These are phyloP conservation scores for Malassezia nana DNA, from an alignment of 1,284 basidiomycete genomes.

Conservation along the genomic window DNA sequence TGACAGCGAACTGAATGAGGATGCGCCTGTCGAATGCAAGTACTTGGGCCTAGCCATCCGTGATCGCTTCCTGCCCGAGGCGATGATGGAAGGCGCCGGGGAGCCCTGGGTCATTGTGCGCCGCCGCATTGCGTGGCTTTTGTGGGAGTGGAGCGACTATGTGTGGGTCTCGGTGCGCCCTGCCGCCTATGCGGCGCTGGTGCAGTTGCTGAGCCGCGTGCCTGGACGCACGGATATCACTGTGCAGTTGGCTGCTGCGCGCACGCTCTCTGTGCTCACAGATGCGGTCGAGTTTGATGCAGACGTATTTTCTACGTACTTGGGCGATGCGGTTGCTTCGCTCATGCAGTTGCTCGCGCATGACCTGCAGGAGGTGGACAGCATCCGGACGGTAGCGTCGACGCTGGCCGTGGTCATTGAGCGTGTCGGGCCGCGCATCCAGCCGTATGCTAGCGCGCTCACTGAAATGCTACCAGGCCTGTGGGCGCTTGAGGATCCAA, in stretches of 20 bases:
- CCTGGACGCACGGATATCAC: conserved; percentile 35
- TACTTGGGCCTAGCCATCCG: conserved; percentile 29
- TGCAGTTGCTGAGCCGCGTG: conserved; percentile 27
- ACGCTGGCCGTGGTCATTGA: conserved; percentile 41
- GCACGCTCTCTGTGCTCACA: conserved; percentile 32
- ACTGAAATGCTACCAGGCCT: conserved; percentile 35
- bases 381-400: conserved; percentile 38
- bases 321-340: conserved; percentile 29
- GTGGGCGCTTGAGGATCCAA: conserved; percentile 38
- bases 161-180: conserved; percentile 22
- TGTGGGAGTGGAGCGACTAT: conserved; percentile 44
- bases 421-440: conserved; percentile 35
- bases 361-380: conserved; percentile 37
- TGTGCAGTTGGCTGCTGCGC: conserved; percentile 38
- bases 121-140: conserved; percentile 32
- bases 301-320: conserved; percentile 33
- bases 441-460: conserved; percentile 30
- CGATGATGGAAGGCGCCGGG: conserved; percentile 13
- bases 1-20: conserved; percentile 21
- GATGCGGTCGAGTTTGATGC: conserved; percentile 44
- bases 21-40: conserved; percentile 15
- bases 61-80: conserved; percentile 33
- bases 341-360: conserved; percentile 30
- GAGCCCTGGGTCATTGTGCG: conserved; percentile 37
- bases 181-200: conserved; percentile 32